Evolutionary conservation across 805 yeast species (phyloP).

Genomic region (Kurtzmaniella fragi): DNA sequence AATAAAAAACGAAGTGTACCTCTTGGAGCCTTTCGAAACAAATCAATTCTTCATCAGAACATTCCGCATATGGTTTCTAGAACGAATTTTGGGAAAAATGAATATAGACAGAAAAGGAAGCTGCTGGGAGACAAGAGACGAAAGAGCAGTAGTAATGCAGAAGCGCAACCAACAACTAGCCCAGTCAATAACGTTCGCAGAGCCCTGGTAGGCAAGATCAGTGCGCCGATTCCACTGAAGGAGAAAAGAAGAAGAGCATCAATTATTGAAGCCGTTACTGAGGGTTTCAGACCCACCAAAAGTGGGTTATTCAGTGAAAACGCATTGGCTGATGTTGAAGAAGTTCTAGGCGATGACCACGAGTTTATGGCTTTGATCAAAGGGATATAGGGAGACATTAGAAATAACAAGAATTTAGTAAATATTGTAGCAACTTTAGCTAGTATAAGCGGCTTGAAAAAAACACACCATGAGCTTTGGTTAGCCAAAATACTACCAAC

Average conservation of each 20-base stretch:
- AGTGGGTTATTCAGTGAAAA: slow-evolving; percentile 74
- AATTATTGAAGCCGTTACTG: slow-evolving; percentile 68
- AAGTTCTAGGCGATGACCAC: slow-evolving; percentile 50
- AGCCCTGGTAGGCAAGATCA: neutral
- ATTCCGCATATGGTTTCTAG: slow-evolving; percentile 16
- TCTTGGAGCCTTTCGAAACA: slow-evolving; percentile 84
- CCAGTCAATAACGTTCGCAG: neutral
- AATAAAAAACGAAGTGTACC: slow-evolving; percentile 54
- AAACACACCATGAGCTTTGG: too few species aligned
- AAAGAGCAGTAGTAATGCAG: neutral
- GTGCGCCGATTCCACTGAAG: slow-evolving; percentile 18
- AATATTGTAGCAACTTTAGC: too few species aligned
- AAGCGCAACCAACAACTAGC: too few species aligned
- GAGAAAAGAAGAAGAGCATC: slow-evolving; percentile 56
- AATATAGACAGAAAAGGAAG: slow-evolving; percentile 22
- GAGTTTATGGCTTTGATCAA: slow-evolving; percentile 40
- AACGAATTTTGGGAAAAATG: slow-evolving; percentile 8
- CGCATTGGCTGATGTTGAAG: slow-evolving; percentile 71
- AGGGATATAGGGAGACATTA: slow-evolving; percentile 13
- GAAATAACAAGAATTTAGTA: too few species aligned
- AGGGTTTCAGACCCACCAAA: slow-evolving; percentile 70
- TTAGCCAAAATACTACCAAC: too few species aligned
- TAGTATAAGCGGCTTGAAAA: too few species aligned
- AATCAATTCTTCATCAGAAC: slow-evolving; percentile 33
- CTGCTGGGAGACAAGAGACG: slow-evolving; percentile 5